Evolutionary conservation across 805 yeast species (phyloP), one percentile per base, ranked within the genome.

Genomic region (Geotrichum ghanense): DNA sequence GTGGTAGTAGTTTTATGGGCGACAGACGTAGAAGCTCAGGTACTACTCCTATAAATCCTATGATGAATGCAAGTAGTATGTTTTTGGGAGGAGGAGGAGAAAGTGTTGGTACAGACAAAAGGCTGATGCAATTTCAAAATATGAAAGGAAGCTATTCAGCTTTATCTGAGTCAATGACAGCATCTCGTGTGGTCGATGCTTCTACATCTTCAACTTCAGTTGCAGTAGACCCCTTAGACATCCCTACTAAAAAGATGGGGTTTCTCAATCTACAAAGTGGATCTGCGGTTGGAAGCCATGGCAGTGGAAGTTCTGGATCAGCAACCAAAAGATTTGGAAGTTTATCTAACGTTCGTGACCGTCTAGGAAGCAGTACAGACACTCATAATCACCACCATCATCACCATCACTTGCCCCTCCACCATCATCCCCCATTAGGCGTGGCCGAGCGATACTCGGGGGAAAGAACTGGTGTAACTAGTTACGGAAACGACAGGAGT

Each of bases 71-170:
- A 19, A 31, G 37, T 19, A 31, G 37, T n/a, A 31, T 19, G 14
- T 31, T 31, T 31, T 31, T 31, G 17, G 37, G 37, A 10, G 37
- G 37, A 31, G 37, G 37, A n/a, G 37, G 37, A 10, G 37, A 31
- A 12, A 31, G 37, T n/a, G 37, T 31, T 12, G 37, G 37, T 12
- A 31, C 37, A n/a, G 37, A 19, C 5, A 19, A 31, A 19, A 31
- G 12, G 37, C 37, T 31, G 10, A n/a, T 19, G 4, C 5, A 19
- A 12, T 31, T 31, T 12, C 37, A 31, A 19, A 31, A 31, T 31
- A 31, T 31, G 37, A 31, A 31, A 12, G 37, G 37, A 31, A 31
- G 37, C 37, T 31, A 31, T 31, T 31, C 37, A 31, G 37, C 37
- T 6, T 12, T 31, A 31, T 31, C 37, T 5, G 37, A 31, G 17